phyloP scores from a whole-genome alignment of 331 rosid species.

The Phaseolus coccineus region DNA sequence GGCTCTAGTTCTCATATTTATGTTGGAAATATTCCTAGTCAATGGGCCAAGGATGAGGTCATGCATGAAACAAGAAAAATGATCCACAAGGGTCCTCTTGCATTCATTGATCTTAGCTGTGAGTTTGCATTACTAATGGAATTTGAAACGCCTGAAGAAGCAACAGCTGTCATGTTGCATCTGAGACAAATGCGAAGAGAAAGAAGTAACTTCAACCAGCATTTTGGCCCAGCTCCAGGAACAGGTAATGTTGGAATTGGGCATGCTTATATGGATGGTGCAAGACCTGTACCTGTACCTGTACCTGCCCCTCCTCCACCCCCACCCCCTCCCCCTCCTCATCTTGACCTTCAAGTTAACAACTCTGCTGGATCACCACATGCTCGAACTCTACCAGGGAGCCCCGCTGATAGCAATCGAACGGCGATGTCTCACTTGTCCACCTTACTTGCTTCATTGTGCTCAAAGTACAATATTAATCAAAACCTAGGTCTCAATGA shows the following conservation, averaged over 20 bases:
- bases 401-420: constrained; percentile 63
- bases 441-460: constrained; percentile 60
- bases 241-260: constrained; percentile 53
- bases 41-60: constrained; percentile 92
- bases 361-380: constrained; percentile 70
- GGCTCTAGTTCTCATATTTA: constrained; percentile 82
- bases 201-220: constrained; percentile 63
- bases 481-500: constrained; percentile 62
- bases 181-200: constrained; percentile 81
- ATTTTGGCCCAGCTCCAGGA: constrained; percentile 56
- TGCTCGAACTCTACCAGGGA: constrained; percentile 59
- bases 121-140: constrained; percentile 91
- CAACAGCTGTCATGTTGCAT: constrained; percentile 82
- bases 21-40: constrained; percentile 78
- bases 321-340: constrained; percentile 56
- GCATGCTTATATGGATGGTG: constrained; percentile 63
- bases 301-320: background rate
- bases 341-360: constrained; percentile 59
- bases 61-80: constrained; percentile 83
- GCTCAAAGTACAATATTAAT: constrained; percentile 67
- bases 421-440: constrained; percentile 67
- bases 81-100: constrained; percentile 68
- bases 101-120: constrained; percentile 75
- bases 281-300: constrained; percentile 59
- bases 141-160: constrained; percentile 91